Percentiles rank a stretch among this genome's conserved stretches.
phyloP scores from a whole-genome alignment of 345 rosid species.

The Iberis pinnata region DNA sequence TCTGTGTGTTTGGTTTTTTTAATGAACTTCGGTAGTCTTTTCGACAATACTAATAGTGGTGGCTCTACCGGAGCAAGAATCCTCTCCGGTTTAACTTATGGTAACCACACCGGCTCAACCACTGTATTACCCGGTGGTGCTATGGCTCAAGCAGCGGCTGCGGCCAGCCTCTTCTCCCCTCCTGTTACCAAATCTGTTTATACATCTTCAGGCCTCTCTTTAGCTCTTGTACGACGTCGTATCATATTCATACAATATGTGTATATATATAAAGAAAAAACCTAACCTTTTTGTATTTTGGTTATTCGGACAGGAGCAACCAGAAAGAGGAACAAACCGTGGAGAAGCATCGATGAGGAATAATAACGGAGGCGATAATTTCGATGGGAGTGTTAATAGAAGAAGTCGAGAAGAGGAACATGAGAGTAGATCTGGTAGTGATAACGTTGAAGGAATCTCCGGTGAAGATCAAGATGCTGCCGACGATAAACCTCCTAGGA shows the following conservation, averaged over 20 bases:
- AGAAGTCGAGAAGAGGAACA: conserved; percentile 60
- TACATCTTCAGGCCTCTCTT: conserved; percentile 38
- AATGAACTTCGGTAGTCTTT: conserved; percentile 42
- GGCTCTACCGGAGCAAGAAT: conserved; percentile 27
- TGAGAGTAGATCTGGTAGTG: conserved; percentile 96
- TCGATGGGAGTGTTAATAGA: conserved; percentile 33
- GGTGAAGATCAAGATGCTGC: conserved; percentile 86
- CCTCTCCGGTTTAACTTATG: conserved; percentile 31
- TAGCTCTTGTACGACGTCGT: conserved; percentile 34
- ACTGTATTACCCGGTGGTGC: conserved; percentile 34
- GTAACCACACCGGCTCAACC: conserved; percentile 19
- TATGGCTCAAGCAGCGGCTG: conserved; percentile 33
- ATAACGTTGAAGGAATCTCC: conserved; percentile 85
- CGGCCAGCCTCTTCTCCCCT: conserved; percentile 24
- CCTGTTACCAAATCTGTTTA: conserved; percentile 33
- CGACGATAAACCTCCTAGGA: conserved; percentile 74
- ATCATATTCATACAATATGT: neutral
- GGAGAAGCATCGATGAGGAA: conserved; percentile 32
- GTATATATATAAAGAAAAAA: neutral
- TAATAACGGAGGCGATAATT: conserved; percentile 28
- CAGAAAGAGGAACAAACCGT: conserved; percentile 35
- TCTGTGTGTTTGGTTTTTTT: neutral
- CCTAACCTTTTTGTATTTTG: neutral
- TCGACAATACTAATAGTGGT: conserved; percentile 21
- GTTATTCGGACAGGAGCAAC: conserved; percentile 30